Evolutionary conservation across 345 rosid species (phyloP).

Genomic region (Eucalyptus shirleyi): DNA sequence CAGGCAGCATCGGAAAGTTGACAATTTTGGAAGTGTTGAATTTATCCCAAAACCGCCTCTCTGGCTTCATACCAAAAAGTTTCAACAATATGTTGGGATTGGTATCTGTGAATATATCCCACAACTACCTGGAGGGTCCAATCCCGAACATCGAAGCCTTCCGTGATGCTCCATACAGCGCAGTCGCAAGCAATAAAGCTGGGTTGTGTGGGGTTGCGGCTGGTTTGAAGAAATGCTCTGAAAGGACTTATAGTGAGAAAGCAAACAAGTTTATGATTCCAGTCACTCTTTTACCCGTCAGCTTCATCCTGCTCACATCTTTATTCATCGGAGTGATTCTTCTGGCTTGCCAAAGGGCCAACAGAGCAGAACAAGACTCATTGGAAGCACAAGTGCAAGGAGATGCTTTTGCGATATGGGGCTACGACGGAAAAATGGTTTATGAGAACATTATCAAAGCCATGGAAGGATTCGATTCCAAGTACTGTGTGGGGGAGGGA

Average conservation of each 20-base stretch:
- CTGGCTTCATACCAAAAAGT: slow-evolving; percentile 3
- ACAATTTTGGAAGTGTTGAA: background rate
- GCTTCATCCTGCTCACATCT: background rate
- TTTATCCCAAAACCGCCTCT: slow-evolving; percentile 9
- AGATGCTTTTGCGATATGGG: background rate
- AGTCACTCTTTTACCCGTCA: background rate
- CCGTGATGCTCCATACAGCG: background rate
- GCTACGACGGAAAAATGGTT: background rate
- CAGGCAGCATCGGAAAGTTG: background rate
- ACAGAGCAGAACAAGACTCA: background rate
- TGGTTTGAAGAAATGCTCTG: background rate
- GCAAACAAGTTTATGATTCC: background rate
- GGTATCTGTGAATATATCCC: slow-evolving; percentile 1
- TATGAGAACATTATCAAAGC: background rate
- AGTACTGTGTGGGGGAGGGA: background rate
- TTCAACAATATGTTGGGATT: slow-evolving; percentile 1
- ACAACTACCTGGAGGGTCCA: background rate
- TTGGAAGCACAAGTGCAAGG: background rate
- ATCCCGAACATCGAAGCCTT: background rate
- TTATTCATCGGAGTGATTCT: background rate
- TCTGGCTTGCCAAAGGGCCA: background rate
- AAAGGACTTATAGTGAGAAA: background rate
- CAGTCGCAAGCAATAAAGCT: background rate
- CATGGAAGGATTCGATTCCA: background rate
- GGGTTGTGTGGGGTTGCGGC: background rate